phyloP scores from a whole-genome alignment of 1,284 basidiomycete species.

The Rhodotorula sp. region DNA sequence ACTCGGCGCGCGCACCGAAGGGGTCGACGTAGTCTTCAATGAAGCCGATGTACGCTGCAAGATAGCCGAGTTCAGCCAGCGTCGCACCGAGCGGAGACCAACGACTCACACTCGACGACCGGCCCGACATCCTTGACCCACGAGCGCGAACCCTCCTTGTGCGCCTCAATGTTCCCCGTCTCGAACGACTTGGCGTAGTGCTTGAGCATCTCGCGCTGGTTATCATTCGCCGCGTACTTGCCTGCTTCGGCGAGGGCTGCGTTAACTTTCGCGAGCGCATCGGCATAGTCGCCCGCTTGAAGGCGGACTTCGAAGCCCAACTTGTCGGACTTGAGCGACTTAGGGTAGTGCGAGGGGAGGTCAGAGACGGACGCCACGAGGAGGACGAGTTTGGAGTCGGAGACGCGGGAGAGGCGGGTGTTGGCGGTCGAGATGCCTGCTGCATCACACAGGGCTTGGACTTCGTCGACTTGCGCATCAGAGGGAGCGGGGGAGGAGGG shows the following conservation, averaged over 20 bases:
- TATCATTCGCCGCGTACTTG: slow-evolving; percentile 63
- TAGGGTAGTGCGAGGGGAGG: slow-evolving; percentile 53
- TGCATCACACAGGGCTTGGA: slow-evolving; percentile 70
- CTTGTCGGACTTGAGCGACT: slow-evolving; percentile 49
- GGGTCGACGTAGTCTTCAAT: slow-evolving; percentile 69
- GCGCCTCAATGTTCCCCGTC: slow-evolving; percentile 70
- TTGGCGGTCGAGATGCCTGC: slow-evolving; percentile 69
- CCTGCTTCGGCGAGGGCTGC: slow-evolving; percentile 60
- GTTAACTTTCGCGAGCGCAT: slow-evolving; percentile 57
- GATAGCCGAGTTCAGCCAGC: too few species aligned
- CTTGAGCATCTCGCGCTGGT: slow-evolving; percentile 68
- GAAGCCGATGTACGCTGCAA: neutral
- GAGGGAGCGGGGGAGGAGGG: slow-evolving; percentile 62
- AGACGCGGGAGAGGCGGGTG: slow-evolving; percentile 70
- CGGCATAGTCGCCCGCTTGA: slow-evolving; percentile 57
- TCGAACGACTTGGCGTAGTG: slow-evolving; percentile 71
- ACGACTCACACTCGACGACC: slow-evolving; percentile 64
- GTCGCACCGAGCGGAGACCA: neutral
- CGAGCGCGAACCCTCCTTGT: slow-evolving; percentile 68
- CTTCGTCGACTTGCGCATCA: slow-evolving; percentile 68
- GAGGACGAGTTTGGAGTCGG: slow-evolving; percentile 59
- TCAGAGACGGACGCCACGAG: slow-evolving; percentile 65
- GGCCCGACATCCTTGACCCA: slow-evolving; percentile 85
- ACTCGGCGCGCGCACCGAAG: slow-evolving; percentile 60
- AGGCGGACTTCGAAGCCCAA: slow-evolving; percentile 65